These are phyloP conservation scores for Paecilomyces sp. DNA, from an alignment of 2,329 filamentous ascomycete species.

Conservation along the genomic window DNA sequence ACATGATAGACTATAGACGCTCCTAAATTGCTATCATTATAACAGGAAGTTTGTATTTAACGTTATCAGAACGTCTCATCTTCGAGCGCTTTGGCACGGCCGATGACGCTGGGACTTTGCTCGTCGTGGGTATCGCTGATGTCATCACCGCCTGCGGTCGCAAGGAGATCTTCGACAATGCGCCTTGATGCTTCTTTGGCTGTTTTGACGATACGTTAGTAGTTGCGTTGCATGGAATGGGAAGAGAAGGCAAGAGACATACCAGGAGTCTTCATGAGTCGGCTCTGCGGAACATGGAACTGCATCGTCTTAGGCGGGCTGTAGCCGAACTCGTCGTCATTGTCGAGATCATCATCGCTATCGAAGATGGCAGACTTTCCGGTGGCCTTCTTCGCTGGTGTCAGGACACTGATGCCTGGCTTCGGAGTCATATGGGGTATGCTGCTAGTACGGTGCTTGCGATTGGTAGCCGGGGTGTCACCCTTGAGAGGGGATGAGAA, in stretches of 20 bases:
- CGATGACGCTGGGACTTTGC: conserved; percentile 40
- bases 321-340: conserved; percentile 58
- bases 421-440: conserved; percentile 47
- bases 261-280: conserved; percentile 44
- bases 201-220: conserved; percentile 10
- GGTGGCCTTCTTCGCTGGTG: conserved; percentile 47
- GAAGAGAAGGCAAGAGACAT: conserved; percentile 8
- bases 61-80: conserved; percentile 42
- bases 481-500: conserved; percentile 67
- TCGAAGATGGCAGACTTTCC: conserved; percentile 24
- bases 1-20: background rate
- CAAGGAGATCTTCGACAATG: conserved; percentile 42
- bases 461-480: conserved; percentile 31
- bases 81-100: conserved; percentile 32
- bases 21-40: background rate
- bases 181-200: conserved; percentile 44
- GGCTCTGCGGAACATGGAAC: conserved; percentile 44
- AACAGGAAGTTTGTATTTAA: background rate
- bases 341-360: conserved; percentile 49
- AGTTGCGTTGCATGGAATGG: background rate
- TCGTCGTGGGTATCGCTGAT: conserved; percentile 17
- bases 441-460: conserved; percentile 35
- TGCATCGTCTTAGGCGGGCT: conserved; percentile 76
- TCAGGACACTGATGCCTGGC: conserved; percentile 80
- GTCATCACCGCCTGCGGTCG: conserved; percentile 38